Evolutionary conservation across 2,329 filamentous ascomycete genomes (phyloP), one percentile per base, ranked within the genome.

Genomic region (Grosmannia huntii): DNA sequence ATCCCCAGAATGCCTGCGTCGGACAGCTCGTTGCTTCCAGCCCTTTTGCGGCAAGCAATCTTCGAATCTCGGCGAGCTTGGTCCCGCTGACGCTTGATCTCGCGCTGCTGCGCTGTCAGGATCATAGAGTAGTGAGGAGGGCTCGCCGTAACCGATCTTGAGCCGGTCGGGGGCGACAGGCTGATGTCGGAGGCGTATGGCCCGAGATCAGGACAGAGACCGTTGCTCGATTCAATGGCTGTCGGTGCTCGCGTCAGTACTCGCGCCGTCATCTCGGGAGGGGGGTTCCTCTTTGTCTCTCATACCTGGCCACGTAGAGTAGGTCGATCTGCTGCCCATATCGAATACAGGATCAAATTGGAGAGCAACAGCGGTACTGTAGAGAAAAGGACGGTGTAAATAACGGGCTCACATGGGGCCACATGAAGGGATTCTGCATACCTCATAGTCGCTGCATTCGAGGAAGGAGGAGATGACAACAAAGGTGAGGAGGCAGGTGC

Each of bases 21-120:
- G 12, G 54, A 21, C 12, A 52, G 27, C 10, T 65, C 66, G 36
- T 62, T 62, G 69, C 66, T 80, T 66, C 74, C 76, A 36, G 75
- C 73, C 57, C 81, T 76, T 62, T 77, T 75, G 54, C 81, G 76
- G 10, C 70, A 68, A 3, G 75, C 72, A 19, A 78, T 68, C 66
- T 84, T 85, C 7, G 78, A 77, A 63, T 82, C 79, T 63, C 82
- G 74, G 59, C 83, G 77, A 51, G 74, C 78, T 63, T 78, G 79
- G 63, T 84, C 81, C 61, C 77, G 75, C 64, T 85, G 81, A 60
- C 81, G 75, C 70, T 82, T 84, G 49, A 84, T 67, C 65, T 83
- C 81, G 62, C 82, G 77, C 67, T 84, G 81, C 66, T 84, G 81
- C 7, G 79, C 72, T 6, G 80, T 81, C 65, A 84, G 73, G 44